Percentiles rank a stretch among this genome's conserved stretches.
phyloP scores from a whole-genome alignment of 192 early-diverging fungal species.

The Dissophora ornata region DNA sequence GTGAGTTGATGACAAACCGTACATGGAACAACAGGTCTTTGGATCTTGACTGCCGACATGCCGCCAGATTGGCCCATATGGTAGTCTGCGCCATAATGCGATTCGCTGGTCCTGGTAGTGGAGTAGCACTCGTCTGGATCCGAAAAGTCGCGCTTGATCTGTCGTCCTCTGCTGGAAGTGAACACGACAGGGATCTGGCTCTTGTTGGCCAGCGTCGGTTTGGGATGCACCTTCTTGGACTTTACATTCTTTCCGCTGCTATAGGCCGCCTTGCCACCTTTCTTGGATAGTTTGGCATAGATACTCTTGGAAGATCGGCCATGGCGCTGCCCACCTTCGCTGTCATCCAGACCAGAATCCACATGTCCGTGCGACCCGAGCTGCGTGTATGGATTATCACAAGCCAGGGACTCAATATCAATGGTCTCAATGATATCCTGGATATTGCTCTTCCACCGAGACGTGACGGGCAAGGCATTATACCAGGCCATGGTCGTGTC shows the following conservation, averaged over 20 bases:
- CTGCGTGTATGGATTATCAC: constrained; percentile 42
- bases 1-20: constrained; percentile 50
- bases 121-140: constrained; percentile 22
- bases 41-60: constrained; percentile 14
- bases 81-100: not conserved
- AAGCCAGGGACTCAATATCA: constrained; percentile 27
- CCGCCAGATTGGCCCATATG: not conserved
- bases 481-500: constrained; percentile 52
- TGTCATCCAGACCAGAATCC: constrained; percentile 46
- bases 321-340: constrained; percentile 35
- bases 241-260: constrained; percentile 38
- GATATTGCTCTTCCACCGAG: constrained; percentile 49
- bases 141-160: constrained; percentile 42
- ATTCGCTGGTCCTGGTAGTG: not conserved
- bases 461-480: constrained; percentile 41
- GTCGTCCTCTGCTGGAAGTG: constrained; percentile 44
- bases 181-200: constrained; percentile 31
- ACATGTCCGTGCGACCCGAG: constrained; percentile 16
- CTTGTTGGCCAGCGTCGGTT: constrained; percentile 29
- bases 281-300: constrained; percentile 42
- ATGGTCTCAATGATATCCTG: constrained; percentile 54
- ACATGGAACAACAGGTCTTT: constrained; percentile 33
- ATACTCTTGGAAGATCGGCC: constrained; percentile 43
- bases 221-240: constrained; percentile 48
- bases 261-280: constrained; percentile 3